Percentiles rank a stretch among this genome's conserved stretches.
These are phyloP conservation scores for Tanozyma kutaoensis DNA, from an alignment of 805 yeast genomes.

Conservation along the genomic window DNA sequence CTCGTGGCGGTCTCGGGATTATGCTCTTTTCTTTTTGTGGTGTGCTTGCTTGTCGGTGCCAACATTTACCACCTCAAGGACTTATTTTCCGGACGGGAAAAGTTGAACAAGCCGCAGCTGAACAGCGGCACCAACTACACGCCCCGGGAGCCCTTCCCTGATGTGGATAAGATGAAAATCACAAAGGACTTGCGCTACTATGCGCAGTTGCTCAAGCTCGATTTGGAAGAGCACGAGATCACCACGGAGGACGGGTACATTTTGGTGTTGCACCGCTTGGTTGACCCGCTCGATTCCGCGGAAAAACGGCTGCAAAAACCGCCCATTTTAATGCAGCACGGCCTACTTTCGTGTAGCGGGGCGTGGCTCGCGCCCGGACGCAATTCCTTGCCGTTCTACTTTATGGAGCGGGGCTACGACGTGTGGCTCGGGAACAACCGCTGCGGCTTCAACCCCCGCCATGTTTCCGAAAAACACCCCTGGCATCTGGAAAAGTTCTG, in stretches of 20 bases:
- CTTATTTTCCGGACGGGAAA: no score
- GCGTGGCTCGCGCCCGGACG: slow-evolving; percentile 77
- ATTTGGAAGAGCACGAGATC: slow-evolving; percentile 43
- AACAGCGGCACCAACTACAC: no score
- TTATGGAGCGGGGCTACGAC: slow-evolving; percentile 50
- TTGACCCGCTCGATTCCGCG: slow-evolving; percentile 30
- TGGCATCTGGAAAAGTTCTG: slow-evolving; percentile 47
- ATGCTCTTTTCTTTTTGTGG: no score
- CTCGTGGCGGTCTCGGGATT: no score
- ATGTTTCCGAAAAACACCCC: slow-evolving; percentile 21
- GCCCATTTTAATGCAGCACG: slow-evolving; percentile 76
- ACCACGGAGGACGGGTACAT: slow-evolving; percentile 73
- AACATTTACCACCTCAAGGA: no score
- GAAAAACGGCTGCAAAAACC: slow-evolving; percentile 19
- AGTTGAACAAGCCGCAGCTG: no score
- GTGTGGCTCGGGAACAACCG: slow-evolving; percentile 90
- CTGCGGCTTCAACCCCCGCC: slow-evolving; percentile 70
- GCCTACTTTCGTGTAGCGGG: slow-evolving; percentile 77
- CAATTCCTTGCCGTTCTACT: slow-evolving; percentile 55
- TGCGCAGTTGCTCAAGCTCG: slow-evolving; percentile 45
- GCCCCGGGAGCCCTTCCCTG: no score
- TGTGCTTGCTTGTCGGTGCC: no score
- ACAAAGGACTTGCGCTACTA: slow-evolving; percentile 61
- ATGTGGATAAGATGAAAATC: no score
- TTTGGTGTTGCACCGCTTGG: slow-evolving; percentile 49